Conservation (phyloP, 139 green algal species). For the Ulvella scutata region DNA sequence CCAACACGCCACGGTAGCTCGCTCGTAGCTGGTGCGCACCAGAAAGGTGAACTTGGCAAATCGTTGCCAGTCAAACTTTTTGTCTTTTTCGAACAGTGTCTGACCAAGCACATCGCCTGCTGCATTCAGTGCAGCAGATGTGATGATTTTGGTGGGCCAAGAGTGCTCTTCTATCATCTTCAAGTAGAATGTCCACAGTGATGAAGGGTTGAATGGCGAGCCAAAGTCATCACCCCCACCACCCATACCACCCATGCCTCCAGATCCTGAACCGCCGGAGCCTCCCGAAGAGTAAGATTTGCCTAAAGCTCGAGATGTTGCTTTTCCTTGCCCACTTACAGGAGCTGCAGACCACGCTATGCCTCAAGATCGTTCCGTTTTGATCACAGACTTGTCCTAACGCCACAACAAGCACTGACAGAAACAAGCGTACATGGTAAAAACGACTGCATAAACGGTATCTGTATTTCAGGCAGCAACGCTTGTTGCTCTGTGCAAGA, state of each 20-base stretch:
- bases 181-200: neutral
- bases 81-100: conserved; percentile 39
- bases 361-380: no score
- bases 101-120: conserved; percentile 71
- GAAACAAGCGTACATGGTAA: no score
- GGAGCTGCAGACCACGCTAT: neutral
- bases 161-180: conserved; percentile 8
- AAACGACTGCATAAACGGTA: no score
- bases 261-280: neutral
- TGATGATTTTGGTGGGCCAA: conserved; percentile 60
- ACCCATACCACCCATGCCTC: neutral
- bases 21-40: no score
- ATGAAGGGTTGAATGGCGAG: neutral
- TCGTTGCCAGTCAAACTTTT: conserved; percentile 35
- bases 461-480: no score
- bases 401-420: no score
- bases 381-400: no score
- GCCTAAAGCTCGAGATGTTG: neutral
- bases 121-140: conserved; percentile 65
- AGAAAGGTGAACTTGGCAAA: conserved; percentile 56
- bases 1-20: no score
- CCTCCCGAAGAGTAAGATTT: neutral
- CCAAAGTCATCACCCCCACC: neutral
- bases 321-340: neutral
- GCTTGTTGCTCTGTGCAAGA: no score